A percentile compares a stretch with the other conserved stretches of the same genome.
Conservation (phyloP, 495 filamentous ascomycete species). For the Penicillium bialowiezense region DNA sequence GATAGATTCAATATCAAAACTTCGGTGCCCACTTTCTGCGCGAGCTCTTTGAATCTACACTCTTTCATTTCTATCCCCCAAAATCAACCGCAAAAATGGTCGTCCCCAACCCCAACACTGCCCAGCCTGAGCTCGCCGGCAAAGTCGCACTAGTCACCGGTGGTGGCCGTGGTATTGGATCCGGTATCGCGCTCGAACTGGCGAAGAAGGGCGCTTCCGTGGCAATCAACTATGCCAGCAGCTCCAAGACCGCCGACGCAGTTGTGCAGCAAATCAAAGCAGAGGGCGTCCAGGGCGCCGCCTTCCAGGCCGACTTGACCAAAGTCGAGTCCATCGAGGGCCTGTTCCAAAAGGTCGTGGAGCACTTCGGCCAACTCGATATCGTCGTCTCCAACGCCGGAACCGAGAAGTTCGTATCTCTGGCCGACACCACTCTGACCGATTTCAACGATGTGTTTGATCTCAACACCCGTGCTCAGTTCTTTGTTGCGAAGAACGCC, state of each 20-base stretch:
- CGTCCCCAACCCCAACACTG: slow-evolving; percentile 11
- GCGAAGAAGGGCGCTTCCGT: slow-evolving; percentile 68
- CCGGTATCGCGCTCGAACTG: slow-evolving; percentile 73
- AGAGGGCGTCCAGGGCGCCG: slow-evolving; percentile 57
- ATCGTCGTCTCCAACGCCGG: slow-evolving; percentile 67
- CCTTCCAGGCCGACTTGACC: slow-evolving; percentile 75
- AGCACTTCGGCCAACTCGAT: slow-evolving; percentile 66
- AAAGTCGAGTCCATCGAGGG: slow-evolving; percentile 59
- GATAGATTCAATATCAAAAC: slow-evolving; percentile 1
- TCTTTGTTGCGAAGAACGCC: slow-evolving; percentile 79
- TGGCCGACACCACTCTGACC: slow-evolving; percentile 68
- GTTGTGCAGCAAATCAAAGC: slow-evolving; percentile 60
- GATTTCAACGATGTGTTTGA: slow-evolving; percentile 75
- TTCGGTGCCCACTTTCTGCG: neutral
- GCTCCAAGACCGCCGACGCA: slow-evolving; percentile 57
- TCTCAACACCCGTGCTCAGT: slow-evolving; percentile 75
- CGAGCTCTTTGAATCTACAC: neutral
- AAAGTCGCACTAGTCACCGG: slow-evolving; percentile 76
- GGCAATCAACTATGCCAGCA: slow-evolving; percentile 74
- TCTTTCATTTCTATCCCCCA: neutral
- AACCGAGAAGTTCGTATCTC: slow-evolving; percentile 42
- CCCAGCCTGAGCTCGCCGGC: slow-evolving; percentile 45
- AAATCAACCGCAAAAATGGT: slow-evolving; percentile 17
- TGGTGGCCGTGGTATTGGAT: slow-evolving; percentile 69
- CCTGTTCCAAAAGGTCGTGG: slow-evolving; percentile 63